A percentile compares a stretch with the other conserved stretches of the same genome.
Conservation (phyloP, 805 yeast species). For the Metschnikowia cubensis region DNA sequence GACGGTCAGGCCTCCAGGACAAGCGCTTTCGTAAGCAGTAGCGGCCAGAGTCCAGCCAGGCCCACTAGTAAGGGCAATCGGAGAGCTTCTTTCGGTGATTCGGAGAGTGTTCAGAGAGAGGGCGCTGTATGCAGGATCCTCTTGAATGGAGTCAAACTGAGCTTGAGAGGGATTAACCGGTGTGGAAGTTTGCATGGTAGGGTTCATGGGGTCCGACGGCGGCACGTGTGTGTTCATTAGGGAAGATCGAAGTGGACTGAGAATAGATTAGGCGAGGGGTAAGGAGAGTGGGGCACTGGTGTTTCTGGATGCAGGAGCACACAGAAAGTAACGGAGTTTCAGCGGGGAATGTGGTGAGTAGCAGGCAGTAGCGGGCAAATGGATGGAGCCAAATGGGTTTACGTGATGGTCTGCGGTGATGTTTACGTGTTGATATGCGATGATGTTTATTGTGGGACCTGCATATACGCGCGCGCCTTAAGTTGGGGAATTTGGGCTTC, state of each 20-base stretch:
- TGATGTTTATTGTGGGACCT: not conserved
- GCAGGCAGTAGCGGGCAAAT: too few species aligned
- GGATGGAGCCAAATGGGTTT: not conserved
- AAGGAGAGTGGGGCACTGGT: not conserved
- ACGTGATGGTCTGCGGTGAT: not conserved
- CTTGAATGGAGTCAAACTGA: not conserved
- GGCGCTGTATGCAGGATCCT: not conserved
- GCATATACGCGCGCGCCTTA: not conserved
- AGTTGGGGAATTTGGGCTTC: not conserved
- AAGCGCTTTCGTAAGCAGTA: not conserved
- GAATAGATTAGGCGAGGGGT: not conserved
- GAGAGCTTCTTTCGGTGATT: slow-evolving; percentile 4
- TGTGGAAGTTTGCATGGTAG: slow-evolving; percentile 18
- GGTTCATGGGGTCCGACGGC: slow-evolving; percentile 13
- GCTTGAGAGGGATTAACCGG: slow-evolving; percentile 12
- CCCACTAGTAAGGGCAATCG: slow-evolving; percentile 4
- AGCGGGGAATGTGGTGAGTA: too few species aligned
- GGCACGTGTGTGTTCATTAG: not conserved
- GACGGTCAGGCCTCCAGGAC: not conserved
- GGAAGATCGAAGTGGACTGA: not conserved
- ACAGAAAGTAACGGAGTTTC: too few species aligned
- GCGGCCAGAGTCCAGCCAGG: slow-evolving; percentile 1
- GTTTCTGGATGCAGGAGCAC: not conserved
- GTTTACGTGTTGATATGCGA: not conserved
- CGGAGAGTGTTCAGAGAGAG: not conserved